phyloP scores from a whole-genome alignment of 805 yeast species.

The Metschnikowia orientalis region DNA sequence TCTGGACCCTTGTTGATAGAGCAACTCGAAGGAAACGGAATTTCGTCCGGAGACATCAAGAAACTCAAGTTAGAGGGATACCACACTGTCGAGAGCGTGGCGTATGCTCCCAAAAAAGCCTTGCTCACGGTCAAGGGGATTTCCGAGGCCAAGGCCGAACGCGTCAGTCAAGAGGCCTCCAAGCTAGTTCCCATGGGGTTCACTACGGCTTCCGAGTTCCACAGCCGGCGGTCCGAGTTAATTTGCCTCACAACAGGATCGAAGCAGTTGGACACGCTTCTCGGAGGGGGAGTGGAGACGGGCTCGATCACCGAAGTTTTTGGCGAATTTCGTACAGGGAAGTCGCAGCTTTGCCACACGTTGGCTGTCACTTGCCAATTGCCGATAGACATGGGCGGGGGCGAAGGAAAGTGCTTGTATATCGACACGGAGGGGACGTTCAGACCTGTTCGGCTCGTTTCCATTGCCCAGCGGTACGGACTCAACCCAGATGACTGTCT shows the following conservation, averaged over 20 bases:
- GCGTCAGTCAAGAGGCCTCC: constrained; percentile 75
- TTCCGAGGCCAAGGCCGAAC: constrained; percentile 92
- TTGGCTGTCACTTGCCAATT: constrained; percentile 94
- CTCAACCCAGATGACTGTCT: constrained; percentile 90
- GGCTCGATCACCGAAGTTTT: constrained; percentile 95
- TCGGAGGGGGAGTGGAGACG: constrained; percentile 97
- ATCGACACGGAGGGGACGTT: constrained; percentile 98
- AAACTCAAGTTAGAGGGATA: constrained; percentile 80
- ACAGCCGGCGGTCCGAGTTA: constrained; percentile 81
- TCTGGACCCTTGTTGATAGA: constrained; percentile 55
- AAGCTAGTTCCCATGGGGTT: constrained; percentile 92
- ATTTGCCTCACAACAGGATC: constrained; percentile 95
- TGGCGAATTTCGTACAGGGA: constrained; percentile 97
- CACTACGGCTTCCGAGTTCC: constrained; percentile 94
- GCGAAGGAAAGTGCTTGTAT: constrained; percentile 94
- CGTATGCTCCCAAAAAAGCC: constrained; percentile 84
- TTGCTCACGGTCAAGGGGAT: constrained; percentile 82
- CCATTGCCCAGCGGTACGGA: constrained; percentile 89
- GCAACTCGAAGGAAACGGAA: constrained; percentile 77
- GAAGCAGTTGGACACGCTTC: constrained; percentile 81
- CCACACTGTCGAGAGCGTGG: constrained; percentile 88
- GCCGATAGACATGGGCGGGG: constrained; percentile 96
- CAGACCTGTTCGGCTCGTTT: constrained; percentile 82
- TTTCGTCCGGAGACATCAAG: constrained; percentile 69
- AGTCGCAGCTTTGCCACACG: constrained; percentile 95